Evolutionary conservation across 2,329 filamentous ascomycete species (phyloP).

Genomic region (Colletotrichum sp.): DNA sequence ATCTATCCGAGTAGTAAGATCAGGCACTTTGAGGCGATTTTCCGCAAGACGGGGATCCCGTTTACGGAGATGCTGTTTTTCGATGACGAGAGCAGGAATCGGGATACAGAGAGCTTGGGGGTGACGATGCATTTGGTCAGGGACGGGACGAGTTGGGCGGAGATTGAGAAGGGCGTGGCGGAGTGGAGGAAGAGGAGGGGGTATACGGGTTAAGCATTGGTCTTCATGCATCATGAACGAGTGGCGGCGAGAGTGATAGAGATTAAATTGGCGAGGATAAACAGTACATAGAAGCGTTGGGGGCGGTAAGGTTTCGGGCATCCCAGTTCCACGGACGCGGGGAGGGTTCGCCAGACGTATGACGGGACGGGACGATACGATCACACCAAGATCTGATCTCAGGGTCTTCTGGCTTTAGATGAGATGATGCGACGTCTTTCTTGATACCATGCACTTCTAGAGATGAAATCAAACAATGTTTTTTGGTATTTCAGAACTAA

Average conservation of each 20-base stretch:
- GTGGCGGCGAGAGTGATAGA: background rate
- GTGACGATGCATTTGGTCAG: slow-evolving; percentile 84
- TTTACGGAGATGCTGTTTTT: slow-evolving; percentile 95
- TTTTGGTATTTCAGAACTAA: background rate
- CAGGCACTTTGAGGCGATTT: slow-evolving; percentile 80
- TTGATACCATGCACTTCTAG: background rate
- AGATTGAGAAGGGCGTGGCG: slow-evolving; percentile 79
- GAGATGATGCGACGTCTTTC: background rate
- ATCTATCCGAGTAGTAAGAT: slow-evolving; percentile 82
- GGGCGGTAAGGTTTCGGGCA: background rate
- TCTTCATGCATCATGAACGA: too few relatives aligned
- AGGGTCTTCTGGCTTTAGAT: background rate
- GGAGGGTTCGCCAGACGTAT: background rate
- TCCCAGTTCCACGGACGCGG: background rate
- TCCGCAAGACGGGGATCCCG: slow-evolving; percentile 70
- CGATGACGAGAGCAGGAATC: slow-evolving; percentile 87
- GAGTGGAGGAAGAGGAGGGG: slow-evolving; percentile 81
- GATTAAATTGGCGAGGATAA: background rate
- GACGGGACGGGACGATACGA: background rate
- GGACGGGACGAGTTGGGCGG: slow-evolving; percentile 77
- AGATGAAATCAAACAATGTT: background rate
- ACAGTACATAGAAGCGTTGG: background rate
- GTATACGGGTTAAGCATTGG: slow-evolving; percentile 21
- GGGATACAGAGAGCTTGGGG: slow-evolving; percentile 79
- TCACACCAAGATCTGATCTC: background rate